These are phyloP conservation scores for Fennellomyces sp. DNA, from an alignment of 371 early-diverging fungal genomes.

Conservation along the genomic window DNA sequence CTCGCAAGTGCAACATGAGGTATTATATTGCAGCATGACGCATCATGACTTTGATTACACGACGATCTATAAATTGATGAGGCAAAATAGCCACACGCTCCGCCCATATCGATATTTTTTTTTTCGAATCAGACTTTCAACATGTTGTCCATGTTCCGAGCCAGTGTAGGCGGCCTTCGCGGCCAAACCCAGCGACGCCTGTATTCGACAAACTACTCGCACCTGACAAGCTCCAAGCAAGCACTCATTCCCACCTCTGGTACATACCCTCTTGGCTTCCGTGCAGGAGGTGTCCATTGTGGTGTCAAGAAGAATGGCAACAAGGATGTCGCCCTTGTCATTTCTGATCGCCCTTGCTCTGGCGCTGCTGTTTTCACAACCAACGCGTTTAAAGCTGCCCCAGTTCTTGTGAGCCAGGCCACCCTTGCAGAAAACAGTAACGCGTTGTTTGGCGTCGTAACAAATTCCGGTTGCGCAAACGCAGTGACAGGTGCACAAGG, in stretches of 20 bases:
- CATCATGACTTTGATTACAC: too few species aligned
- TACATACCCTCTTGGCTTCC: slow-evolving; percentile 81
- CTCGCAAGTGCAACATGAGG: too few species aligned
- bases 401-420: slow-evolving; percentile 76
- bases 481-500: slow-evolving; percentile 93
- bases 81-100: too few species aligned
- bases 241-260: slow-evolving; percentile 53
- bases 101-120: too few species aligned
- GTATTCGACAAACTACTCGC: slow-evolving; percentile 24
- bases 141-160: slow-evolving; percentile 1
- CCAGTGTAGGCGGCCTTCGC: not conserved
- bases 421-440: slow-evolving; percentile 57
- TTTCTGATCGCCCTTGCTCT: slow-evolving; percentile 74
- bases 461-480: slow-evolving; percentile 96
- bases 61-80: too few species aligned
- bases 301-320: slow-evolving; percentile 83
- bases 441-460: slow-evolving; percentile 71
- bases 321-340: slow-evolving; percentile 83
- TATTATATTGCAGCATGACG: too few species aligned
- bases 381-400: slow-evolving; percentile 92
- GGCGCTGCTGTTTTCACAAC: slow-evolving; percentile 91
- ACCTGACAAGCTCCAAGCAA: slow-evolving; percentile 42
- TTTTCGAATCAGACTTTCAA: not conserved
- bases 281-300: slow-evolving; percentile 76
- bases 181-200: not conserved